Conservation (phyloP, 179 eudicot species). For the Silene vulgaris region DNA sequence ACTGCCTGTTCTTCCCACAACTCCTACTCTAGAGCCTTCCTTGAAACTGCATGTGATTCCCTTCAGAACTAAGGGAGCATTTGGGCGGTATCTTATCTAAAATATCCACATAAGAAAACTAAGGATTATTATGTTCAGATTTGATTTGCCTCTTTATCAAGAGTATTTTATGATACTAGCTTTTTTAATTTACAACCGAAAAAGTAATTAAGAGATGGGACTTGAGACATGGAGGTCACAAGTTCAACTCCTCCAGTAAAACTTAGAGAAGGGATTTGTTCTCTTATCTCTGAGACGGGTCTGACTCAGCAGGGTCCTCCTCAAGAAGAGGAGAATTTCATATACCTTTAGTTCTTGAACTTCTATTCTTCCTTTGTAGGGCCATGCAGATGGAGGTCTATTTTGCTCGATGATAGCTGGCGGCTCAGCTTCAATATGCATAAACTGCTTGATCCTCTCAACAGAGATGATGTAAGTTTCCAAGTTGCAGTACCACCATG, state of each 20-base stretch:
- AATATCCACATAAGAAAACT: neutral
- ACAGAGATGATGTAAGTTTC: slow-evolving; percentile 54
- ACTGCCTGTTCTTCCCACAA: slow-evolving; percentile 30
- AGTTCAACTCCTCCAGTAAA: no score
- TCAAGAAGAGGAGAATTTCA: no score
- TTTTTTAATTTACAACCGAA: no score
- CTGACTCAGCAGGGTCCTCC: no score
- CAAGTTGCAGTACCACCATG: slow-evolving; percentile 59
- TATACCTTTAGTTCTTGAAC: slow-evolving; percentile 54
- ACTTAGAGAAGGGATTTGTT: no score
- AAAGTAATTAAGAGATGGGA: no score
- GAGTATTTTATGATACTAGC: no score
- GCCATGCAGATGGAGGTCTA: slow-evolving; percentile 49
- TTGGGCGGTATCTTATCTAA: slow-evolving; percentile 64
- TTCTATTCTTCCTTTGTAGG: slow-evolving; percentile 30
- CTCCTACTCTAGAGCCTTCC: slow-evolving; percentile 53
- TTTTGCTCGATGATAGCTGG: slow-evolving; percentile 50
- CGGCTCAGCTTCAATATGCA: slow-evolving; percentile 61
- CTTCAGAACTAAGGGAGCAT: slow-evolving; percentile 65
- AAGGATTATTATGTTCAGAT: no score
- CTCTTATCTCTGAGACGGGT: no score
- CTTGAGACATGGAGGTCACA: no score
- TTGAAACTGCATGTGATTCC: slow-evolving; percentile 63
- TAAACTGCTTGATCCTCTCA: slow-evolving; percentile 26
- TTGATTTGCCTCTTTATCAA: no score